These are phyloP conservation scores for Sequoia sempervirens DNA, from an alignment of 75 land plant genomes.

Conservation along the genomic window DNA sequence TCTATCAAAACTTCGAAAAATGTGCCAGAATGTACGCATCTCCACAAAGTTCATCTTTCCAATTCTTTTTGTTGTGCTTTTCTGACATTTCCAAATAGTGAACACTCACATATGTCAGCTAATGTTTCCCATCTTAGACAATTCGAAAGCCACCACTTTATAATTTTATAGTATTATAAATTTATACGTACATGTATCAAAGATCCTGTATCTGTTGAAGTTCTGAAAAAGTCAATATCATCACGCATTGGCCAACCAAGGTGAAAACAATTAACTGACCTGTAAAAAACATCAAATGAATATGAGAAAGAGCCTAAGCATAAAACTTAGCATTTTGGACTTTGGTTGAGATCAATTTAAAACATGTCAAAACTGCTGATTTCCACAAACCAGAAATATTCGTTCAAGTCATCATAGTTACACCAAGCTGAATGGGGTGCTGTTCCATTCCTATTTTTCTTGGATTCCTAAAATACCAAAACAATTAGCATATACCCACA, in stretches of 20 bases:
- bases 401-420: slow-evolving; percentile 98
- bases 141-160: not conserved
- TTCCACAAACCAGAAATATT: slow-evolving; percentile 82
- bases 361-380: not conserved
- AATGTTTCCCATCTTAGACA: not conserved
- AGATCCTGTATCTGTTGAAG: slow-evolving; percentile 25
- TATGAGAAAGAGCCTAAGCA: not conserved
- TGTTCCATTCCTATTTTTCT: slow-evolving; percentile 69
- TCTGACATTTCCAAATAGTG: slow-evolving; percentile 4
- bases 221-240: slow-evolving; percentile 85
- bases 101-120: not conserved
- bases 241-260: slow-evolving; percentile 98
- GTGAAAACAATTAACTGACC: slow-evolving; percentile 85
- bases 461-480: slow-evolving; percentile 59
- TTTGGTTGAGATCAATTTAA: not conserved
- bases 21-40: slow-evolving; percentile 91
- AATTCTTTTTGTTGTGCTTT: slow-evolving; percentile 28
- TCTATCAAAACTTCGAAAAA: slow-evolving; percentile 96
- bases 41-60: slow-evolving; percentile 88
- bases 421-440: slow-evolving; percentile 95
- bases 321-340: not conserved
- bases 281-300: slow-evolving; percentile 15
- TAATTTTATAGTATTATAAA: no score
- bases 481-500: not conserved
- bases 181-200: slow-evolving; percentile 14